These are phyloP conservation scores for Lodderomyces jiufengensis DNA, from an alignment of 1,139 yeast species.

Conservation along the genomic window DNA sequence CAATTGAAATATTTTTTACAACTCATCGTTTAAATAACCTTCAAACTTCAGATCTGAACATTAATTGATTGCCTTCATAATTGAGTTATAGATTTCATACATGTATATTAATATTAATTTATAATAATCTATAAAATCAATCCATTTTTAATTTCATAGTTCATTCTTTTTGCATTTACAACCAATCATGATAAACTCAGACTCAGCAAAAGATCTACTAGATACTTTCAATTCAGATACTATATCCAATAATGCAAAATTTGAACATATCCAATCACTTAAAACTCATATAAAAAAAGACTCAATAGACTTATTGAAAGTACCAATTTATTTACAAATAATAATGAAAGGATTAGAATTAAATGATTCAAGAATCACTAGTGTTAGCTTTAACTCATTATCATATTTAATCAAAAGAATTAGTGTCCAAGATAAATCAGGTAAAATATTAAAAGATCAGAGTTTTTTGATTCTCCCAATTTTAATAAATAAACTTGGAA, in stretches of 20 bases:
- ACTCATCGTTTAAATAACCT: too few relatives aligned
- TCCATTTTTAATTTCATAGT: too few relatives aligned
- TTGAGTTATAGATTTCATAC: too few relatives aligned
- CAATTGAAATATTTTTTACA: too few relatives aligned
- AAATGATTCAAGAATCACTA: constrained; percentile 38
- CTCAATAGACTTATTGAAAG: constrained; percentile 51
- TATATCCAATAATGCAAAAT: constrained; percentile 21
- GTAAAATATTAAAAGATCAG: constrained; percentile 43
- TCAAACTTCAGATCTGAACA: too few relatives aligned
- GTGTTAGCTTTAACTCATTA: constrained; percentile 59
- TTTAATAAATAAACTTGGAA: constrained; percentile 48
- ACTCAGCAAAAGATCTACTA: too few relatives aligned
- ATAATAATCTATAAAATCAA: too few relatives aligned
- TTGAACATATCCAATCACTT: constrained; percentile 44
- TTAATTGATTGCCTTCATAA: too few relatives aligned
- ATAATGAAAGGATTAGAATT: constrained; percentile 46
- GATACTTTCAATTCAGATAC: not conserved
- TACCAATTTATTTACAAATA: constrained; percentile 56
- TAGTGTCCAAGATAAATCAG: constrained; percentile 62
- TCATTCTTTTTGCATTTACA: too few relatives aligned
- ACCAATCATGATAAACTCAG: too few relatives aligned
- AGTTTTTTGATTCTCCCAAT: constrained; percentile 55
- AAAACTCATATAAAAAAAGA: constrained; percentile 72
- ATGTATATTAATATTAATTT: too few relatives aligned
- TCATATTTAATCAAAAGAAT: constrained; percentile 77